Conservation (phyloP, 2,329 filamentous ascomycete genomes). For the Cercospora sesami region DNA sequence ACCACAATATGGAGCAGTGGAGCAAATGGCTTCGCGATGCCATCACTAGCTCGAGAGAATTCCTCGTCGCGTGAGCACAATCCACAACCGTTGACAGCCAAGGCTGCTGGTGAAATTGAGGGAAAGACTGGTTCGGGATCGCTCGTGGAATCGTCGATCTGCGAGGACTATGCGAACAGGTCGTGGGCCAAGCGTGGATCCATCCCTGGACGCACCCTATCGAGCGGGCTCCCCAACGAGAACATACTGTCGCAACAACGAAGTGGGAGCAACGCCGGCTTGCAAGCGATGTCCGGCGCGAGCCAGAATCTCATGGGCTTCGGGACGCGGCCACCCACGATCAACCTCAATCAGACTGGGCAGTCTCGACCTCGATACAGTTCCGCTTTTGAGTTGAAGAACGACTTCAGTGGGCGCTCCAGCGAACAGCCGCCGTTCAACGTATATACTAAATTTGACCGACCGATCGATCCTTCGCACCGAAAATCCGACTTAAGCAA, state of each 20-base stretch:
- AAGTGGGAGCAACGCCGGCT: slow-evolving; percentile 40
- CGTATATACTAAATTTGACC: slow-evolving; percentile 41
- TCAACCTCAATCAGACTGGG: slow-evolving; percentile 30
- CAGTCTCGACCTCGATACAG: slow-evolving; percentile 30
- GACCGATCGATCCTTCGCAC: slow-evolving; percentile 29
- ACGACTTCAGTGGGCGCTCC: slow-evolving; percentile 23
- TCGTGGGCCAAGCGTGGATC: slow-evolving; percentile 45
- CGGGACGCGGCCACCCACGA: slow-evolving; percentile 28
- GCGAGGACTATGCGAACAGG: slow-evolving; percentile 60
- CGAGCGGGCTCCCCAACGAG: slow-evolving; percentile 40
- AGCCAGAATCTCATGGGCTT: slow-evolving; percentile 31
- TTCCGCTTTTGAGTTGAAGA: slow-evolving; percentile 24
- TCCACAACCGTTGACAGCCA: slow-evolving; percentile 30
- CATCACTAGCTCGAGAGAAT: slow-evolving; percentile 28
- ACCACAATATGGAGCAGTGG: slow-evolving; percentile 36
- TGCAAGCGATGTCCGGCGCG: slow-evolving; percentile 37
- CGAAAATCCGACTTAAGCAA: slow-evolving; percentile 32
- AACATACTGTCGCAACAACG: slow-evolving; percentile 42
- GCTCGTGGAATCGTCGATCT: slow-evolving; percentile 67
- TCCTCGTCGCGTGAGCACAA: slow-evolving; percentile 29
- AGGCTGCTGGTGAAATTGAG: slow-evolving; percentile 43
- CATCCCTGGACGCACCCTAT: slow-evolving; percentile 29
- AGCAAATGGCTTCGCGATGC: slow-evolving; percentile 27
- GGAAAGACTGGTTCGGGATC: slow-evolving; percentile 68
- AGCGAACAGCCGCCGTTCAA: slow-evolving; percentile 34